Percentiles rank a stretch among this genome's conserved stretches.
Evolutionary conservation across 2,329 filamentous ascomycete species (phyloP).

Genomic region (Scortechinia acanthostroma): DNA sequence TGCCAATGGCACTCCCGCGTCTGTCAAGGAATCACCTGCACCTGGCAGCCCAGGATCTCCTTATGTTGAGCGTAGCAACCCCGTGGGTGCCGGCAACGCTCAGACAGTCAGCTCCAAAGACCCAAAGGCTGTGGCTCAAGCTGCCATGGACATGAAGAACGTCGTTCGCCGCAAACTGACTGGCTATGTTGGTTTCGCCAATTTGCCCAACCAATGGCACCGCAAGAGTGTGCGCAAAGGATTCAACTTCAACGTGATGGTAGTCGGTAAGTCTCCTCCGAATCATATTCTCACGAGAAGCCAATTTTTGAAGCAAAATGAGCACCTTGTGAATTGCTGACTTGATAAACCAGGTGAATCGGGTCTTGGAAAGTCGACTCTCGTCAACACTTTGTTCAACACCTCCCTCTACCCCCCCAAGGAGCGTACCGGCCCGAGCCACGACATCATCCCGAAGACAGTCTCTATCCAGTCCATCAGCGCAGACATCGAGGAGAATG

Average conservation of each 20-base stretch:
- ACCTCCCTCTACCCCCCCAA: conserved; percentile 96
- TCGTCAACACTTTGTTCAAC: conserved; percentile 99
- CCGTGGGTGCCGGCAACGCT: conserved; percentile 39
- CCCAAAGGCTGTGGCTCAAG: conserved; percentile 45
- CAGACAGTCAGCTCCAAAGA: conserved; percentile 61
- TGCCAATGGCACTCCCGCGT: not conserved
- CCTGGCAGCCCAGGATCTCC: conserved; percentile 44
- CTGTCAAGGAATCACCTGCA: conserved; percentile 19
- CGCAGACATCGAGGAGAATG: conserved; percentile 95
- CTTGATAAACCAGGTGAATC: conserved; percentile 98
- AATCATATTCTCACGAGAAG: conserved; percentile 48
- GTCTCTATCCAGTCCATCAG: conserved; percentile 92
- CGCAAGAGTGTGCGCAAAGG: conserved; percentile 99
- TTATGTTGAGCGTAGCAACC: conserved; percentile 48
- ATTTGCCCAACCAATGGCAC: conserved; percentile 99
- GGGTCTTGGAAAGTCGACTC: conserved; percentile 94
- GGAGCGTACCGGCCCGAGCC: conserved; percentile 94
- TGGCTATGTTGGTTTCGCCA: conserved; percentile 96
- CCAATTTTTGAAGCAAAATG: conserved; percentile 93
- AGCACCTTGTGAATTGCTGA: no score
- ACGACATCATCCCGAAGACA: conserved; percentile 98
- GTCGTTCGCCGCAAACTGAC: conserved; percentile 97
- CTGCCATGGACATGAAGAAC: conserved; percentile 73
- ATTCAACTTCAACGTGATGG: conserved; percentile 99
- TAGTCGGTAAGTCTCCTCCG: conserved; percentile 77